Percentiles rank a stretch among this genome's conserved stretches.
phyloP scores from a whole-genome alignment of 2,329 filamentous ascomycete species.

The Fusarium veterinarium region DNA sequence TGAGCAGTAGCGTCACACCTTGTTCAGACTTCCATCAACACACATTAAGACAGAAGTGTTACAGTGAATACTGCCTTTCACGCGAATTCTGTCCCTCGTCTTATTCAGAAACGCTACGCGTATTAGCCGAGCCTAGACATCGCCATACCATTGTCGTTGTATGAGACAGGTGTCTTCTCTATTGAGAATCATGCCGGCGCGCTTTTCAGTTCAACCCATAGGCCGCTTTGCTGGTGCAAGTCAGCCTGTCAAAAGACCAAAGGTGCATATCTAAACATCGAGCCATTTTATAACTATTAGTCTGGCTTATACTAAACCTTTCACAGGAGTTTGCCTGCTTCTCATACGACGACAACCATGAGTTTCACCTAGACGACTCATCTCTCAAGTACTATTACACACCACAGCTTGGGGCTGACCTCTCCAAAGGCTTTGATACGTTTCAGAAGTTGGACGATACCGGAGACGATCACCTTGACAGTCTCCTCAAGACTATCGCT shows the following conservation, averaged over 20 bases:
- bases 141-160: neutral
- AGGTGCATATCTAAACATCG: conserved; percentile 58
- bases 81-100: neutral
- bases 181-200: conserved; percentile 43
- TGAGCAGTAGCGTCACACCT: conserved; percentile 7
- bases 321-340: conserved; percentile 88
- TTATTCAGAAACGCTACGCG: neutral
- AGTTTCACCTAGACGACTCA: conserved; percentile 79
- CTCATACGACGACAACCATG: conserved; percentile 88
- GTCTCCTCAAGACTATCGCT: conserved; percentile 80
- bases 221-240: conserved; percentile 74
- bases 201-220: conserved; percentile 76
- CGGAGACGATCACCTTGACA: conserved; percentile 87
- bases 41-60: neutral
- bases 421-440: conserved; percentile 82
- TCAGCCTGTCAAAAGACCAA: conserved; percentile 79
- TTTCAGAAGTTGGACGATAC: conserved; percentile 87
- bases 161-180: neutral
- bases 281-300: neutral
- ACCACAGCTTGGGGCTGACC: conserved; percentile 74
- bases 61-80: neutral
- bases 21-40: neutral
- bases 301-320: conserved; percentile 6
- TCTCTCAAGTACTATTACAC: conserved; percentile 92
- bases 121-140: neutral